Conservation (phyloP, 2,329 filamentous ascomycete species). For the Cladophialophora chaetospira region DNA sequence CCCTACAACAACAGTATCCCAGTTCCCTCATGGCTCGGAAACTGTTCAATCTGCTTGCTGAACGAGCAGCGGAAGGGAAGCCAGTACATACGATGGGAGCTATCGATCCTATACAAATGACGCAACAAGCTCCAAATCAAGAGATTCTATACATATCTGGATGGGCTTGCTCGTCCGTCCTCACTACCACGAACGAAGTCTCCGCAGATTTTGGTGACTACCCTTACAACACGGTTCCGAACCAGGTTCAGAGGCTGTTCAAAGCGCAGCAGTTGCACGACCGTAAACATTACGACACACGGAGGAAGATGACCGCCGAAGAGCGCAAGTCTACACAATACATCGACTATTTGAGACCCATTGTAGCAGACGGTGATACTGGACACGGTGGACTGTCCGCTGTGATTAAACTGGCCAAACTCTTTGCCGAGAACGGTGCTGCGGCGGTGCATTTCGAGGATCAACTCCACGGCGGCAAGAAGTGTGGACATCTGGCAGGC, state of each 20-base stretch:
- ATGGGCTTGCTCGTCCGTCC: constrained; percentile 92
- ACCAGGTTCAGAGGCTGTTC: constrained; percentile 93
- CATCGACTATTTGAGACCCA: constrained; percentile 88
- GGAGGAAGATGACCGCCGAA: constrained; percentile 74
- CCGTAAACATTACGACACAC: constrained; percentile 86
- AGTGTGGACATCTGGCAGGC: constrained; percentile 93
- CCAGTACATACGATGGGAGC: constrained; percentile 97
- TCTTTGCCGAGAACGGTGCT: constrained; percentile 95
- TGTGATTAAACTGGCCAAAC: constrained; percentile 92
- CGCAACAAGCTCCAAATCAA: constrained; percentile 93
- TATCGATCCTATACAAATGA: constrained; percentile 99
- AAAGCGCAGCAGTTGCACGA: constrained; percentile 98
- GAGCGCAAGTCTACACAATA: constrained; percentile 78
- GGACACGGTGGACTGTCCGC: constrained; percentile 89
- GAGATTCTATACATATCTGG: constrained; percentile 95
- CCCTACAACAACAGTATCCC: constrained; percentile 82
- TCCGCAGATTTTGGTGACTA: constrained; percentile 98
- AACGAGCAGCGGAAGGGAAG: constrained; percentile 74
- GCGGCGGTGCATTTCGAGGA: constrained; percentile 98
- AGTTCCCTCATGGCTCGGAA: constrained; percentile 95
- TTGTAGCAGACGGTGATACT: constrained; percentile 94
- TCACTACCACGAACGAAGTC: constrained; percentile 95
- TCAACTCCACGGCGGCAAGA: constrained; percentile 96
- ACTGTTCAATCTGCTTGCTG: constrained; percentile 83
- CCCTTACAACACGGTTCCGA: constrained; percentile 97